These are phyloP conservation scores for Pichia sp. DNA, from an alignment of 1,139 yeast genomes.

Conservation along the genomic window DNA sequence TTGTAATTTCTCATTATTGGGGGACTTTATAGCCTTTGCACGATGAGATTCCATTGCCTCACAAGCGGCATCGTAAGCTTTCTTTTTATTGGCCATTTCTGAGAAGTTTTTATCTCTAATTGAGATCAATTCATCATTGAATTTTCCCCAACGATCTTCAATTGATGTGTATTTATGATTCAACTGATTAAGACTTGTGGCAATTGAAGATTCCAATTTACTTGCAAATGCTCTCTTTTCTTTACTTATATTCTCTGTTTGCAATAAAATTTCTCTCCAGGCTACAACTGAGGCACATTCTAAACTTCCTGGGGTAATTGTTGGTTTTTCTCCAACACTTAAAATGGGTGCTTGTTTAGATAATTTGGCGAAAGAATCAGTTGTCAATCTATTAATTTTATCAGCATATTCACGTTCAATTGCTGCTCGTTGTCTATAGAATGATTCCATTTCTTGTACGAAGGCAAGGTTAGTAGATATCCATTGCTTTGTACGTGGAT, in stretches of 20 bases:
- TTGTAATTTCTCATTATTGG: conserved; percentile 47
- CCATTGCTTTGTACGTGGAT: conserved; percentile 74
- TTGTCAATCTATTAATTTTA: conserved; percentile 56
- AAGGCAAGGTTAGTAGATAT: conserved; percentile 64
- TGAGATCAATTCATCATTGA: conserved; percentile 50
- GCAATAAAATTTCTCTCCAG: conserved; percentile 84
- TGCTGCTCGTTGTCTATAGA: conserved; percentile 74
- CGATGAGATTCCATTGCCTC: conserved; percentile 75
- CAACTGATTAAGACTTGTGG: conserved; percentile 54
- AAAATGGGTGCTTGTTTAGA: conserved; percentile 59
- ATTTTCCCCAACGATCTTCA: conserved; percentile 47
- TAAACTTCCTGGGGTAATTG: conserved; percentile 88
- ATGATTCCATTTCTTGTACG: conserved; percentile 71
- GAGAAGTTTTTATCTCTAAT: conserved; percentile 57
- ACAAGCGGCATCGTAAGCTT: conserved; percentile 72
- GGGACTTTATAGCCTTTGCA: conserved; percentile 54
- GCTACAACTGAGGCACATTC: conserved; percentile 91
- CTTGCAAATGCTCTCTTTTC: conserved; percentile 57
- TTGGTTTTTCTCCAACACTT: conserved; percentile 89
- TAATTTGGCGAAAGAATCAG: conserved; percentile 70
- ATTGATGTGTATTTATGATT: conserved; percentile 49
- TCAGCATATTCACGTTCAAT: conserved; percentile 80
- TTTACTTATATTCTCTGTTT: conserved; percentile 73
- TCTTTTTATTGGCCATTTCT: conserved; percentile 66
- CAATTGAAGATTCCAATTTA: conserved; percentile 55